Evolutionary conservation across 2,329 filamentous ascomycete genomes (phyloP), one percentile per base, ranked within the genome.

Genomic region (Calonectria hawksworthii): DNA sequence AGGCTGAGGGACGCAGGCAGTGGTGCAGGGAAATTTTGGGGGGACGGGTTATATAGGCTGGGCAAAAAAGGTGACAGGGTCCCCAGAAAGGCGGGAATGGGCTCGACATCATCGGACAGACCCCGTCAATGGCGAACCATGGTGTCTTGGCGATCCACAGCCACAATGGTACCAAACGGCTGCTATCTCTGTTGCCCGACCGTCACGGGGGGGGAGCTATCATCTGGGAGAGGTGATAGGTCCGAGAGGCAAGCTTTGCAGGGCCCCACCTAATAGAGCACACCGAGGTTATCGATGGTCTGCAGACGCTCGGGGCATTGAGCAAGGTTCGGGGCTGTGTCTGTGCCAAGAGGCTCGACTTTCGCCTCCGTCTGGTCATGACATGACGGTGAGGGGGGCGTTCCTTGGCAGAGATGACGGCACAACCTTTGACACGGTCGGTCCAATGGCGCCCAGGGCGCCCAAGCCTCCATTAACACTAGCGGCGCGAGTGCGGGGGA

Each of bases 91-190:
- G 71, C 51, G 66, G 56, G 30, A 38, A 69, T 61, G 50, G 56
- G 51, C 56, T 63, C 59, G 72, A 74, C 67, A 69, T 76, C 64
- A 76, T 77, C 72, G 68, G 75, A 73, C 79, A 69, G 78, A 70
- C 63, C 67, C 74, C 69, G 78, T 80, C 73, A 70, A 75, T 75
- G 59, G 68, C 65, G 74, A 80, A 73, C 76, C 23, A 74, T 77
- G 71, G 78, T 66, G 75, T 74, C 72, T 75, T 68, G 72, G 59
- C 68, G 74, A 70, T 78, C 78, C 76, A 74, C 73, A 79, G 79
- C 79, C 79, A 81, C 78, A 79, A 68, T 74, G 70, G 70, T 75
- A 38, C 65, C 66, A 74, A 78, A 78, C 74, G 75, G 76, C 72
- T 76, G 73, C 69, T 74, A 74, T 74, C 74, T 75, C 68, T 70